Conservation (phyloP, 2,329 filamentous ascomycete genomes). For the Fusarium camptoceras region DNA sequence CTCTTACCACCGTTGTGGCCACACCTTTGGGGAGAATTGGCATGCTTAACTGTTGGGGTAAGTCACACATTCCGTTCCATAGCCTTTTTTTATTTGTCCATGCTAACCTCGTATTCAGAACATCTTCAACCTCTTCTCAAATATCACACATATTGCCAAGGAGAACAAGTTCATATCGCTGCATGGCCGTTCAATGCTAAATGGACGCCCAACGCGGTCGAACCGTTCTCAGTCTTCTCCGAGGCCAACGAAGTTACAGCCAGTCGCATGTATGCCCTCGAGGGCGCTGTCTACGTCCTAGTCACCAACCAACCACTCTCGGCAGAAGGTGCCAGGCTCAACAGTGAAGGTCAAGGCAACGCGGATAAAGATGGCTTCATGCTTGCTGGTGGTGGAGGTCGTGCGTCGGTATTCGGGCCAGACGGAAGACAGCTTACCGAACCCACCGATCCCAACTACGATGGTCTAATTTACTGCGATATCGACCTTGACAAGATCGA, state of each 20-base stretch:
- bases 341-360: constrained; percentile 47
- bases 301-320: constrained; percentile 61
- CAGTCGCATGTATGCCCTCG: constrained; percentile 66
- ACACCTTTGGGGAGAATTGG: constrained; percentile 48
- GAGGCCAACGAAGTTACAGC: constrained; percentile 47
- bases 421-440: constrained; percentile 47
- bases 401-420: constrained; percentile 48
- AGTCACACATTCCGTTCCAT: not conserved
- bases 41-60: constrained; percentile 57
- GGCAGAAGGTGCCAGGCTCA: constrained; percentile 51
- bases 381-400: constrained; percentile 27
- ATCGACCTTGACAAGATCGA: constrained; percentile 47
- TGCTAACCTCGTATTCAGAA: not conserved
- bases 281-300: constrained; percentile 64
- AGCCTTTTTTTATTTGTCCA: not conserved
- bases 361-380: constrained; percentile 41
- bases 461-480: constrained; percentile 54
- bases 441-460: constrained; percentile 42
- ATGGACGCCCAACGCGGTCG: constrained; percentile 54
- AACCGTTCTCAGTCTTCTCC: constrained; percentile 41
- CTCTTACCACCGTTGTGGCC: not conserved
- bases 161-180: constrained; percentile 22
- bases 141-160: constrained; percentile 15
- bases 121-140: constrained; percentile 23
- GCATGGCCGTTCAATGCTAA: constrained; percentile 50